Evolutionary conservation across 2,329 filamentous ascomycete species (phyloP), one percentile per base, ranked within the genome.

Genomic region (Aspergillus ruber): DNA sequence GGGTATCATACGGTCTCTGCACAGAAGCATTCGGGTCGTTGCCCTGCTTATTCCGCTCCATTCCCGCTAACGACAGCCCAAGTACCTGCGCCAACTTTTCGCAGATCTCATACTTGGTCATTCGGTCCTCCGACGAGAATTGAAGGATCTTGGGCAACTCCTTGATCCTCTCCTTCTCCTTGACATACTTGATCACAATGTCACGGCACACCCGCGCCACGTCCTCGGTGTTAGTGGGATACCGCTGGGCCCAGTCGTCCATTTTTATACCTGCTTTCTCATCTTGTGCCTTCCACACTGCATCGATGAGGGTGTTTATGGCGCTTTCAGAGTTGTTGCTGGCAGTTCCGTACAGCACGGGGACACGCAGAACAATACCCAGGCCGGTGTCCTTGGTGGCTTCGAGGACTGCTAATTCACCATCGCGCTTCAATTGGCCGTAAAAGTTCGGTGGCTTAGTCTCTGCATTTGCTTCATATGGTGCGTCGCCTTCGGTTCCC

Each of bases 61-160:
- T 84, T 6, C 79, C 78, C 42, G 82, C 79, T 17, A 85, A 74
- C 9, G 85, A 78, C 47, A 94, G 64, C 0, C 85, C 88, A 77
- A 94, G 83, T 49, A 95, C 88, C 50, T 89, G 82, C 3, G 82
- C 85, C 61, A 95, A 84, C 8, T 78, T 71, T 69, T 88, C 73
- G 65, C 87, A 90, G 47, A 96, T 95, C 66, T 91, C 83, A 66
- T 90, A 94, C 72, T 95, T 95, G 42, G 90, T 95, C 75, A 84
- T 86, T 55, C 77, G 80, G 57, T 95, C 87, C 68, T 95, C 88
- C 41, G 88, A 89, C 3, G 85, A 88, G 70, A 95, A 95, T 46
- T 96, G 90, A 15, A 95, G 75, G 39, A 90, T 79, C 23, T 63
- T 72, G 0, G 90, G 90, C 35, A 95, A 70, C 13, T 72, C 62